Base-by-base conservation (phyloP, 2,329 filamentous ascomycete species). In the Monosporascus ibericus region DNA sequence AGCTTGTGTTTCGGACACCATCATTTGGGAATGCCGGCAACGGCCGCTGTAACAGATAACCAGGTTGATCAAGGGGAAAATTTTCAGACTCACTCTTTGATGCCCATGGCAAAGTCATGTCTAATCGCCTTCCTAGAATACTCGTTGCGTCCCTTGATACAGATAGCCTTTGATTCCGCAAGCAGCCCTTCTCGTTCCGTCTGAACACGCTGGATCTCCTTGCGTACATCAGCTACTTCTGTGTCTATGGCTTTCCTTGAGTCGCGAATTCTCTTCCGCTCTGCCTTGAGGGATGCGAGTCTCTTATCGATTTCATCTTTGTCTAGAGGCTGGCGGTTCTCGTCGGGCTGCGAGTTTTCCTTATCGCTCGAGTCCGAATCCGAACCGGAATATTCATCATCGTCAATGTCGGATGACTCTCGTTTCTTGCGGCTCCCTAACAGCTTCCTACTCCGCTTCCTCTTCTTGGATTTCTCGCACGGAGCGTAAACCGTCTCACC, bases 51-150 rank as follows among this genome's bases (percentile, higher is more conserved):
- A 34, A 34, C 5, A 25, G 15, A 34, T 48, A 36, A 20, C 47
- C 18, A 46, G 25, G 34, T 17, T 11, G n/a, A 44, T 3, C 25
- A 14, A 47, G 42, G 5, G 40, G 30, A 17, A 18, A 34, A 5
- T 5, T n/a, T 34, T 34, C 6, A 18, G 14, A 60, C 66, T 62
- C 58, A 70, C 66, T 85, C 81, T 55, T 74, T 76, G 49, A 86
- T 78, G 0, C 82, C 82, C 46, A 72, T 69, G 1, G 80, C 80
- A 61, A 84, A 86, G 50, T 86, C 80, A 14, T 71, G 64, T 58
- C 78, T 76, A 39, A 87, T 85, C 0, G 74, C 75, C 0, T 60
- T 60, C 50, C 75, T 78, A 0, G 80, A 78, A 53, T 81, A 83
- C 0, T 75, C 61, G 49, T 86, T 87, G 24, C 83, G 72, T 5